Percentiles rank a stretch among this genome's conserved stretches.
Conservation (phyloP, 768 basidiomycete genomes). For the Auriscalpium orientale region DNA sequence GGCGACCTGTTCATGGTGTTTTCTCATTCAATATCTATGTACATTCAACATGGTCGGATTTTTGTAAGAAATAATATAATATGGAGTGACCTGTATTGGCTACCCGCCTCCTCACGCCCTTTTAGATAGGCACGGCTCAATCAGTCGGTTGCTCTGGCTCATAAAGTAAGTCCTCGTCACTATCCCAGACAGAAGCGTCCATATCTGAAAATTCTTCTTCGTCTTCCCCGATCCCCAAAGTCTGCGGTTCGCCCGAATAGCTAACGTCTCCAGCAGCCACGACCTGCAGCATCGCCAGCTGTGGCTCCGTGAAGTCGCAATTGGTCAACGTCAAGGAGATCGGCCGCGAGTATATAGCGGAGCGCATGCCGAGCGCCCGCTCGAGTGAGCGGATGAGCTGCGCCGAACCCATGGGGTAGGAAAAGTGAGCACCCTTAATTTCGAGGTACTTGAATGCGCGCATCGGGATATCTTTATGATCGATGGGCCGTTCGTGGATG, state of each 20-base stretch:
- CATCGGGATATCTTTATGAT: not conserved
- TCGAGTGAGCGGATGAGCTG: conserved; percentile 7
- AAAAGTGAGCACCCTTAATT: conserved; percentile 7
- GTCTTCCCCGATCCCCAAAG: conserved; percentile 7
- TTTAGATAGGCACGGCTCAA: too few species aligned
- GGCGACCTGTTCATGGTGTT: too few species aligned
- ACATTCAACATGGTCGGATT: too few species aligned
- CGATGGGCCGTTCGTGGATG: not conserved
- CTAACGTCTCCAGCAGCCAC: not conserved
- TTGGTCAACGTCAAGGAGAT: not conserved
- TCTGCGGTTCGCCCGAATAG: conserved; percentile 3
- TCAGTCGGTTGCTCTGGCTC: too few species aligned
- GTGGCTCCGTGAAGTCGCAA: conserved; percentile 7
- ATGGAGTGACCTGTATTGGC: too few species aligned
- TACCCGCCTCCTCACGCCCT: too few species aligned
- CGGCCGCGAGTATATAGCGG: not conserved
- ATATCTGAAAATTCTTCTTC: not conserved
- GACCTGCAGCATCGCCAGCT: conserved; percentile 3
- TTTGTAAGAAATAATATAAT: too few species aligned
- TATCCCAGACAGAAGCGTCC: too few species aligned
- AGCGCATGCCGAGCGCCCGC: conserved; percentile 2
- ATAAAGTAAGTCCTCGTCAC: too few species aligned
- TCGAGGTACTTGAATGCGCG: not conserved
- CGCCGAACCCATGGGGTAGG: conserved; percentile 5
- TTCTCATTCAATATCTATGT: not conserved